Conservation (phyloP, 306 rosid genomes). For the Corylus heterophylla region DNA sequence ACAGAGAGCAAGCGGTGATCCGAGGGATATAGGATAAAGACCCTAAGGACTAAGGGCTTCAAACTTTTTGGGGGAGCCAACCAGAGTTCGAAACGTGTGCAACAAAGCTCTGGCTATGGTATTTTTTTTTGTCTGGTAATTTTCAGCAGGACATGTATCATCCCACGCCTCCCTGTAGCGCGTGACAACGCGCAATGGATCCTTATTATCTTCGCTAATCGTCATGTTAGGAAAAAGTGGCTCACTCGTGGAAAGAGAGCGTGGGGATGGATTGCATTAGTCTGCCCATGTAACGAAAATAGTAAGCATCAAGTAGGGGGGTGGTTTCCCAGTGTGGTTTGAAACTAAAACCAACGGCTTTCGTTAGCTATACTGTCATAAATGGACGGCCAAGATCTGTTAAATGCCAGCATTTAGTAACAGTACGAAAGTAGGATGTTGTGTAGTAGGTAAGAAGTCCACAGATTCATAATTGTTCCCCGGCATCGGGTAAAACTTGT, state of each 20-base stretch:
- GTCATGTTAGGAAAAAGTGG: background rate
- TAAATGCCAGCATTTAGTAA: background rate
- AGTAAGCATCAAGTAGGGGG: background rate
- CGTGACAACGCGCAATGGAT: background rate
- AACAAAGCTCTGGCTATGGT: background rate
- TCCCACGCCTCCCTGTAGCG: background rate
- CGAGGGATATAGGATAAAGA: background rate
- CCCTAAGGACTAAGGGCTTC: background rate
- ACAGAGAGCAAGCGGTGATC: background rate
- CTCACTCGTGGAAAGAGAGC: background rate
- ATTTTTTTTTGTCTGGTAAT: background rate
- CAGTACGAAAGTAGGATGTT: conserved; percentile 10
- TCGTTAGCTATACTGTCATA: background rate
- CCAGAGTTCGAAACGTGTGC: background rate
- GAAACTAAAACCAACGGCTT: conserved; percentile 8
- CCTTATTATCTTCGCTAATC: background rate
- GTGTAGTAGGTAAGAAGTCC: conserved; percentile 27
- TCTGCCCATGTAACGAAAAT: background rate
- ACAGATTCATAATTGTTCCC: conserved; percentile 4
- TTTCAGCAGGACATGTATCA: background rate
- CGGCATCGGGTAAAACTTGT: background rate
- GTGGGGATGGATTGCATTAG: background rate
- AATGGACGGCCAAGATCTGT: conserved; percentile 28
- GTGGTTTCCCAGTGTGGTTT: background rate
- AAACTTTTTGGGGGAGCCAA: background rate